Evolutionary conservation across 768 basidiomycete species (phyloP).

Genomic region (Boletus rubroflammeus): DNA sequence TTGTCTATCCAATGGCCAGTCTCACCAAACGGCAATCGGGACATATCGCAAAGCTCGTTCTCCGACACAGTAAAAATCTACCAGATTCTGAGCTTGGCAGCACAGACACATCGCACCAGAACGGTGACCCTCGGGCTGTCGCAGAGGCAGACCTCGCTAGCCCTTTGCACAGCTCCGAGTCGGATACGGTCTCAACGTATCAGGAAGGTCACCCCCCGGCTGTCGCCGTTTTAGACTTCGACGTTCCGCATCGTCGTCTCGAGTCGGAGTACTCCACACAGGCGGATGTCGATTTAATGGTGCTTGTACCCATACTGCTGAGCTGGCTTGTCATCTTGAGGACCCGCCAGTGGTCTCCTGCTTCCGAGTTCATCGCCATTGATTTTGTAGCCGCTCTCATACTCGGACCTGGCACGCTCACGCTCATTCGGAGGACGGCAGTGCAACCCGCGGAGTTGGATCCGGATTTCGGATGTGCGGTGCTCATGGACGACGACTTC

Average conservation of each 20-base stretch:
- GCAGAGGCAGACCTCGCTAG: background rate
- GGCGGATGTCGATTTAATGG: constrained; percentile 11
- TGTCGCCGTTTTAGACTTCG: constrained; percentile 13
- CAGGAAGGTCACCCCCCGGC: background rate
- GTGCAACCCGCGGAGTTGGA: constrained; percentile 7
- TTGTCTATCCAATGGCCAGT: constrained; percentile 17
- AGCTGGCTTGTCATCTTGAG: constrained; percentile 6
- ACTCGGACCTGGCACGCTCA: constrained; percentile 17
- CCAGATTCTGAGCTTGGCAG: background rate
- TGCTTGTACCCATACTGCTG: constrained; percentile 13
- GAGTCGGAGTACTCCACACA: constrained; percentile 11
- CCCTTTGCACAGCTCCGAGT: background rate
- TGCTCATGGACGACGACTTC: constrained; percentile 19
- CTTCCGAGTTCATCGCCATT: background rate
- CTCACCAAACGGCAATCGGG: constrained; percentile 18
- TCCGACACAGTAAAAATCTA: constrained; percentile 10
- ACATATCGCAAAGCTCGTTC: constrained; percentile 13
- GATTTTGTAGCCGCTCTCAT: constrained; percentile 13
- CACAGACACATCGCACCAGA: background rate
- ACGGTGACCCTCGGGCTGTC: background rate
- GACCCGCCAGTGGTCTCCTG: constrained; percentile 6
- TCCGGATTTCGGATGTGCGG: constrained; percentile 12
- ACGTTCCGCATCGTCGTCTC: background rate
- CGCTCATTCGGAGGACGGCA: constrained; percentile 9
- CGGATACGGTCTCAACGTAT: background rate